Conservation (phyloP, 1,139 yeast species). For the Blastobotrys raffinosifermentans region DNA sequence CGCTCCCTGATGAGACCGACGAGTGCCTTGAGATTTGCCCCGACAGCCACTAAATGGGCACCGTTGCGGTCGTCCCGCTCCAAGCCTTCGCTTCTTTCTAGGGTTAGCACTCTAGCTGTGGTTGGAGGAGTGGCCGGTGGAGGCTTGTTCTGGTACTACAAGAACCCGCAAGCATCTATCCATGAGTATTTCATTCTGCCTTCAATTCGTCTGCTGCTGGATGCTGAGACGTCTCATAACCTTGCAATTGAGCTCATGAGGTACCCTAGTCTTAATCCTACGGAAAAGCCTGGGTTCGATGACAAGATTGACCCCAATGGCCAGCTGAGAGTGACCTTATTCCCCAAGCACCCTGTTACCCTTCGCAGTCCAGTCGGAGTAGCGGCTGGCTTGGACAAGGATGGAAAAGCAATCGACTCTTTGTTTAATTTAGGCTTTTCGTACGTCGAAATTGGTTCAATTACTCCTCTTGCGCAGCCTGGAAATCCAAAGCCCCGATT, state of each 20-base stretch:
- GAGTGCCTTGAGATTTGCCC: too few relatives aligned
- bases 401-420: conserved; percentile 89
- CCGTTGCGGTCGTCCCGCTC: too few relatives aligned
- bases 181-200: conserved; percentile 83
- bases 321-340: conserved; percentile 28
- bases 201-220: conserved; percentile 58
- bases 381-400: conserved; percentile 95
- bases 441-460: conserved; percentile 88
- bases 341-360: conserved; percentile 28
- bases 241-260: conserved; percentile 68
- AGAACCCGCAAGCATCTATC: conserved; percentile 76
- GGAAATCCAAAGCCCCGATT: conserved; percentile 92
- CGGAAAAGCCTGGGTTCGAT: conserved; percentile 28
- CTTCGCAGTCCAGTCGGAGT: conserved; percentile 78
- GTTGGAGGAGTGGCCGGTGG: conserved; percentile 35
- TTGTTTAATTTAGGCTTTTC: conserved; percentile 75
- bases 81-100: too few relatives aligned
- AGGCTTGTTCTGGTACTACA: conserved; percentile 39
- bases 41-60: too few relatives aligned
- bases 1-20: too few relatives aligned
- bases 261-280: conserved; percentile 35
- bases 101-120: too few relatives aligned
- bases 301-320: conserved; percentile 28
- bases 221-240: conserved; percentile 80
- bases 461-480: conserved; percentile 89